phyloP scores from a whole-genome alignment of 306 rosid genomes.

The Prosopis cineraria region DNA sequence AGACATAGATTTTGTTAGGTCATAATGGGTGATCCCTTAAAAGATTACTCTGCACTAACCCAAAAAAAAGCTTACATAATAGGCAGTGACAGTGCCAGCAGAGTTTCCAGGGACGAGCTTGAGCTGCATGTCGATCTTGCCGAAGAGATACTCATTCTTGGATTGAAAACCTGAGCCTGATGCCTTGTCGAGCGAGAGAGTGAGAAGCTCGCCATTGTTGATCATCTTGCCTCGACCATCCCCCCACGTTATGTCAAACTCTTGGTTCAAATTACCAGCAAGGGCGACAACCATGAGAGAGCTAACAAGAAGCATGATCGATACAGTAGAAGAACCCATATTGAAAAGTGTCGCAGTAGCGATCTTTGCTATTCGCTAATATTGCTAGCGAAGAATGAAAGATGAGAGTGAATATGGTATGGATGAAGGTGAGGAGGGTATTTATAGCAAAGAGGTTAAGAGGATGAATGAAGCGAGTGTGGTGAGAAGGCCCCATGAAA shows the following conservation, averaged over 20 bases:
- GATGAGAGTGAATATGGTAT: background rate
- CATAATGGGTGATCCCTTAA: background rate
- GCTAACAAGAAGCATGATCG: conserved; percentile 21
- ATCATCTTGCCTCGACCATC: conserved; percentile 56
- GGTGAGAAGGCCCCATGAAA: conserved; percentile 20
- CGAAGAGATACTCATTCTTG: conserved; percentile 54
- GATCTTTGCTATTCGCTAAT: background rate
- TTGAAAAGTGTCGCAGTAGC: background rate
- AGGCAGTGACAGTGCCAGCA: conserved; percentile 76
- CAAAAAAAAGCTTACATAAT: conserved; percentile 46
- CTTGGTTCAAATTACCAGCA: conserved; percentile 42
- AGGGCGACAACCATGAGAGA: conserved; percentile 26
- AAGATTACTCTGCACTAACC: background rate
- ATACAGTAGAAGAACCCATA: conserved; percentile 34
- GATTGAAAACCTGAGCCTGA: conserved; percentile 70
- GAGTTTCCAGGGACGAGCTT: conserved; percentile 73
- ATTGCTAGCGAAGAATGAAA: background rate
- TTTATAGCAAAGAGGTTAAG: background rate
- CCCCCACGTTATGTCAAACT: conserved; percentile 62
- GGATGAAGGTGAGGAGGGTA: background rate
- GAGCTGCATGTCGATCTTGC: conserved; percentile 71
- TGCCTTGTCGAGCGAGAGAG: conserved; percentile 52
- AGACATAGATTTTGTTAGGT: background rate
- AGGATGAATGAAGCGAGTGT: background rate
- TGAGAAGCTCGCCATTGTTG: conserved; percentile 54